Evolutionary conservation across 2,329 filamentous ascomycete species (phyloP), one percentile per base, ranked within the genome.

Genomic region (Pleurostoma richardsiae): DNA sequence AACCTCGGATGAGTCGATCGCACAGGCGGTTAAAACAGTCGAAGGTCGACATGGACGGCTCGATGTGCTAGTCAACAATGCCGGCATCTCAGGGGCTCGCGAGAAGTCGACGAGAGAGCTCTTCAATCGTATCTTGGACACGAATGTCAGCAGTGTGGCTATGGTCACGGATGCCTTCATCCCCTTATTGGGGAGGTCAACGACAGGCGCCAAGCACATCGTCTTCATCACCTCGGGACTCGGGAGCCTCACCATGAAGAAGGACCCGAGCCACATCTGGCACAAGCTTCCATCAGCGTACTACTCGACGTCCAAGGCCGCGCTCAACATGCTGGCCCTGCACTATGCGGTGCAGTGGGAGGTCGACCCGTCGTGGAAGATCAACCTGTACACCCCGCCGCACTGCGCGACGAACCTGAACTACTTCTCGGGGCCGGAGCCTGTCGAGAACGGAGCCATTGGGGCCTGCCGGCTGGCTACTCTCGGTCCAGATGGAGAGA

Each of bases 1-100:
- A 6, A 64, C 59, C 30, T 62, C 60, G 30, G 69, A 74, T 46
- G 59, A 61, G 4, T 68, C 69, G 36, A 70, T 76, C 52, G 49
- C 52, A 5, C 49, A 56, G 4, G 69, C 69, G 5, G 66, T 61
- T 6, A 47, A 56, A 4, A 46, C 50, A 1, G 61, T 64, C n/a
- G 45, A 49, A 4, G 42, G 45, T 6, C 55, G 53, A 10, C 56
- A 66, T 53, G 66, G 66, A 11, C 63, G 55, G 19, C 54, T 62
- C 7, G 62, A 63, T 44, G 62, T 62, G 5, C 56, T 64, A 31
- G 47, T 64, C 52, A 62, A 65, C 56, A 65, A 63, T 40, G 62
- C 60, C 26, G 60, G 51, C 36, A 54, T 59, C 41, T n/a, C 48
- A 29, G 33, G 40, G 4, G 38, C 39, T 7, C 43, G 41, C 5